A percentile compares a stretch with the other conserved stretches of the same genome.
Conservation (phyloP, 139 green algal genomes). For the Picochlorum sp. region DNA sequence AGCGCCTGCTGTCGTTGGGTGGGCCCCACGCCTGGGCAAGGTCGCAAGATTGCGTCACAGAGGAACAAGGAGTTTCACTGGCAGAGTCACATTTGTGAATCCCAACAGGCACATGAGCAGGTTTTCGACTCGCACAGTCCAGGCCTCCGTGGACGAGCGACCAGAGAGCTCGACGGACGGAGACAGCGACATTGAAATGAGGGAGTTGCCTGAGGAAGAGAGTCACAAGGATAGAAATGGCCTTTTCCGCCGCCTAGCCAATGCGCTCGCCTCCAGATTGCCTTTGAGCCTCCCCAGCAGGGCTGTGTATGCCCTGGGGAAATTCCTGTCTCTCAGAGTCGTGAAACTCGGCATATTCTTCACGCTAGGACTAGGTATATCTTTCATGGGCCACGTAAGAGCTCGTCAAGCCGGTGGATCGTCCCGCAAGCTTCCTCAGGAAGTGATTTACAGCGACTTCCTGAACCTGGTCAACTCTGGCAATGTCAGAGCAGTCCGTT, state of each 20-base stretch:
- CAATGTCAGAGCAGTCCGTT: conserved; percentile 42
- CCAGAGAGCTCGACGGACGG: too few species aligned
- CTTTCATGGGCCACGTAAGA: background rate
- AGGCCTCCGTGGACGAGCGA: too few species aligned
- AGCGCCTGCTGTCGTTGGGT: too few species aligned
- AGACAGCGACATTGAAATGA: too few species aligned
- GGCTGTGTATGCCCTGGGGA: background rate
- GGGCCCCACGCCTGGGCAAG: too few species aligned
- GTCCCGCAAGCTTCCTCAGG: background rate
- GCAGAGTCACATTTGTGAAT: too few species aligned
- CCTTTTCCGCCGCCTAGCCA: conserved; percentile 3
- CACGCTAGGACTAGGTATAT: background rate
- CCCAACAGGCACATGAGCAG: too few species aligned
- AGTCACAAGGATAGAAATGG: background rate
- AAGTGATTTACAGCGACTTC: conserved; percentile 70
- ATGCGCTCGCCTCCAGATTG: background rate
- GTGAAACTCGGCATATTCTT: conserved; percentile 1
- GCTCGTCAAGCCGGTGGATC: background rate
- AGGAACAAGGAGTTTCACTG: too few species aligned
- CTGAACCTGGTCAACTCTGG: conserved; percentile 47
- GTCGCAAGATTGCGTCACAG: too few species aligned
- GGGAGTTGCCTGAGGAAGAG: too few species aligned
- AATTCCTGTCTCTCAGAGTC: background rate
- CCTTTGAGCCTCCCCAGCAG: background rate
- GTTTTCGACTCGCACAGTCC: too few species aligned